phyloP scores from a whole-genome alignment of 257 asterid genomes.

The Nicotiana noctiflora region DNA sequence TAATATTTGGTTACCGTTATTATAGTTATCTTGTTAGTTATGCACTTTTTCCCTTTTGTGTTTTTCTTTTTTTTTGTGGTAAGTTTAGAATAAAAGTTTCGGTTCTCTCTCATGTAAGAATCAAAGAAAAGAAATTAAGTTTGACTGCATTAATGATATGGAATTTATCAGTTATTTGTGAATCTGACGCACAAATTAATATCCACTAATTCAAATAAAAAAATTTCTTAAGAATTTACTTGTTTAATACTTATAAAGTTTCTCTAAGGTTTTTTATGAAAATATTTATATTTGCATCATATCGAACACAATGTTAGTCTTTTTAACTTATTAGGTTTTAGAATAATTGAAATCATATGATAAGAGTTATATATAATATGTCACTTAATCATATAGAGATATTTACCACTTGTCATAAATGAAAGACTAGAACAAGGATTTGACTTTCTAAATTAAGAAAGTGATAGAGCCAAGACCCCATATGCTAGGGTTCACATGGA shows the following conservation, averaged over 20 bases:
- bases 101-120: neutral
- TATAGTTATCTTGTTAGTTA: constrained; percentile 6
- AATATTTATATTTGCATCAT: neutral
- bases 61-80: neutral
- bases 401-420: neutral
- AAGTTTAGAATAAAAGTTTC: neutral
- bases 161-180: too few species aligned
- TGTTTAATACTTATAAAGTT: neutral
- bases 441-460: neutral
- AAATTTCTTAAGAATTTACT: neutral
- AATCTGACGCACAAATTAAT: neutral
- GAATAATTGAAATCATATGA: neutral
- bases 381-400: neutral
- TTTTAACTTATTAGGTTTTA: neutral
- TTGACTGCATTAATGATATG: neutral
- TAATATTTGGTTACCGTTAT: constrained; percentile 5
- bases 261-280: neutral
- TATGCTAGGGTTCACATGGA: neutral
- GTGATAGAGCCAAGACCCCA: constrained; percentile 1
- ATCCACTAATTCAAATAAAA: neutral
- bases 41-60: neutral
- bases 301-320: neutral
- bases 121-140: neutral
- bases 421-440: neutral
- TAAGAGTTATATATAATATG: neutral